Evolutionary conservation across 306 rosid genomes (phyloP).

Genomic region (Amphicarpaea edgeworthii): DNA sequence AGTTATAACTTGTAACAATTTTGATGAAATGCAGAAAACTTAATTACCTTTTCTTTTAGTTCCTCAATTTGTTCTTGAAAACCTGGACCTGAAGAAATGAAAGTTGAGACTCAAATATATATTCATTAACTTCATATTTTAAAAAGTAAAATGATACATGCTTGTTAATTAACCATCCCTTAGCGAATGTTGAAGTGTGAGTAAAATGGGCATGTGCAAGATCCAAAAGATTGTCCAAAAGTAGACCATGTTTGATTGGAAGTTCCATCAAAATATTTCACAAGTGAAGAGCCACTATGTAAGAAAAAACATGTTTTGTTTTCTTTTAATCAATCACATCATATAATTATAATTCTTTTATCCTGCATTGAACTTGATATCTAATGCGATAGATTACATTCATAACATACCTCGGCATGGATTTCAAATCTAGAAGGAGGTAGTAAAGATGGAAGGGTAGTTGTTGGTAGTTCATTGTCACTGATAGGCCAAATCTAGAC

Average conservation of each 20-base stretch:
- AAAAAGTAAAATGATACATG: no score
- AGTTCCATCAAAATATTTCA: constrained; percentile 86
- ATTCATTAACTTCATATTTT: no score
- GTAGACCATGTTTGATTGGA: constrained; percentile 93
- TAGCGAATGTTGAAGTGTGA: constrained; percentile 97
- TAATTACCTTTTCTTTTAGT: no score
- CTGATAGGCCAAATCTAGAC: constrained; percentile 99
- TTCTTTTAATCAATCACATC: constrained; percentile 12
- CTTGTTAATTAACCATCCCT: no score
- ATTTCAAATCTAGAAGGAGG: constrained; percentile 91
- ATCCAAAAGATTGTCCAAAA: constrained; percentile 96
- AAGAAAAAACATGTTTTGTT: constrained; percentile 18
- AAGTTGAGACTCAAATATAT: no score
- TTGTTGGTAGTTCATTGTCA: constrained; percentile 85
- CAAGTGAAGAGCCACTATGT: constrained; percentile 30
- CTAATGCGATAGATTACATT: constrained; percentile 19
- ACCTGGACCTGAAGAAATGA: no score
- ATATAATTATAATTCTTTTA: constrained; percentile 2
- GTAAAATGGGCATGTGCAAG: constrained; percentile 99
- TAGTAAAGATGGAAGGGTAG: constrained; percentile 75
- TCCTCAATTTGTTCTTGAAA: no score
- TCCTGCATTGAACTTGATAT: constrained; percentile 11
- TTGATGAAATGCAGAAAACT: no score
- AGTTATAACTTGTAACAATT: no score
- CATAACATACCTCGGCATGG: constrained; percentile 81